Base-by-base conservation (phyloP, 768 basidiomycete species). In the Suillus spraguei region DNA sequence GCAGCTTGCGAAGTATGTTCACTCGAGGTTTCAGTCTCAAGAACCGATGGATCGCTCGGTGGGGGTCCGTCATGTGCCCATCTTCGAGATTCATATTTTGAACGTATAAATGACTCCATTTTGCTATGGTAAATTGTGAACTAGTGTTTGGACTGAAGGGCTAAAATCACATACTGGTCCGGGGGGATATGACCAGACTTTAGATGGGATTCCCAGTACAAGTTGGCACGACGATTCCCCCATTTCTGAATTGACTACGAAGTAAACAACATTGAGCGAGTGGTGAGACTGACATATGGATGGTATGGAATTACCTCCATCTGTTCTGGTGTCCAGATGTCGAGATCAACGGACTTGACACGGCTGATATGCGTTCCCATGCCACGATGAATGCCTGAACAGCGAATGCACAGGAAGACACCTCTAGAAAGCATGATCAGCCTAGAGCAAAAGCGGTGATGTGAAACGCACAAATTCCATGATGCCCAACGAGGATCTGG, bases 301-400 rank as follows among this genome's bases (percentile, higher is more conserved):
- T 46, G 1, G 6, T 16, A 50, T 16, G 63, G 33, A 67, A 84
- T 65, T 69, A 95, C 95, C 79, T 89, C 87, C 91, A 99, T 96
- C 79, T 99, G 97, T 66, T 98, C 95, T 3, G 94, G 94, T 9
- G 94, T 97, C 97, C 97, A 99, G 20, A 92, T 87, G 70, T 99
- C 97, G 60, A 99, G 87, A 78, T 99, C 97, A 61, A 99, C 93
- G 3, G 95, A 97, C 72, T 97, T 97, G 74, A 99, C 92, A 72
- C 91, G 93, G 78, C 92, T 93, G 76, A 99, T 97, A 76, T 99
- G 97, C 0, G 97, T 98, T 64, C 97, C 97, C 94, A 99, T 95
- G 46, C 94, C 91, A 49, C 97, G 89, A 77, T 99, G 97, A 63
- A 98, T 92, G 35, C 97, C 97, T 16, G 96, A 98, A 78, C 97